Percentiles rank a stretch among this genome's conserved stretches.
Evolutionary conservation across 2,329 filamentous ascomycete genomes (phyloP).

Genomic region (Calonectria naviculata): DNA sequence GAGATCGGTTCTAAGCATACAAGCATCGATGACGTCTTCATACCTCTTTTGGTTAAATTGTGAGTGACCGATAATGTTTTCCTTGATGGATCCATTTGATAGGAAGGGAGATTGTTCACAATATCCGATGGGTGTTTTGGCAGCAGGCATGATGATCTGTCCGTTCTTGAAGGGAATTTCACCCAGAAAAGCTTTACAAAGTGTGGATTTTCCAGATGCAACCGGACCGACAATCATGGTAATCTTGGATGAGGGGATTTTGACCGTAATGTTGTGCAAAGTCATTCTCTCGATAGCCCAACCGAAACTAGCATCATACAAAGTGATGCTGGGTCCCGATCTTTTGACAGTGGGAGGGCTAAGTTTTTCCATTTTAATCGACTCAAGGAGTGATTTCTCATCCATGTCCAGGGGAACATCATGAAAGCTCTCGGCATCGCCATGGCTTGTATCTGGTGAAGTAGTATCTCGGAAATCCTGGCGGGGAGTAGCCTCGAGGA

Average conservation of each 20-base stretch:
- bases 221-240: constrained; percentile 49
- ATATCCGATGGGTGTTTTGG: constrained; percentile 17
- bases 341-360: neutral
- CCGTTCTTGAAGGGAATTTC: constrained; percentile 30
- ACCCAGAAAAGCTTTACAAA: constrained; percentile 47
- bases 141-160: neutral
- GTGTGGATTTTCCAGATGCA: constrained; percentile 45
- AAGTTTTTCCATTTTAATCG: neutral
- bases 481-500: constrained; percentile 41
- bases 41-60: neutral
- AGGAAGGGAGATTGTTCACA: constrained; percentile 16
- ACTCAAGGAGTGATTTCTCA: neutral
- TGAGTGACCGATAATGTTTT: constrained; percentile 11
- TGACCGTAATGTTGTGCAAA: constrained; percentile 8
- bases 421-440: neutral
- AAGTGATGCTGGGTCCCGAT: neutral
- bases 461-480: constrained; percentile 24
- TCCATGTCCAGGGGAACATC: neutral
- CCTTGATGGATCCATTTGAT: constrained; percentile 3
- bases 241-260: constrained; percentile 8
- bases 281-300: constrained; percentile 14
- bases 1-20: neutral
- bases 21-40: neutral
- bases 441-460: neutral
- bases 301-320: constrained; percentile 18